A percentile compares a stretch with the other conserved stretches of the same genome.
phyloP scores from a whole-genome alignment of 805 yeast species.

The Metschnikowia colocasiae region DNA sequence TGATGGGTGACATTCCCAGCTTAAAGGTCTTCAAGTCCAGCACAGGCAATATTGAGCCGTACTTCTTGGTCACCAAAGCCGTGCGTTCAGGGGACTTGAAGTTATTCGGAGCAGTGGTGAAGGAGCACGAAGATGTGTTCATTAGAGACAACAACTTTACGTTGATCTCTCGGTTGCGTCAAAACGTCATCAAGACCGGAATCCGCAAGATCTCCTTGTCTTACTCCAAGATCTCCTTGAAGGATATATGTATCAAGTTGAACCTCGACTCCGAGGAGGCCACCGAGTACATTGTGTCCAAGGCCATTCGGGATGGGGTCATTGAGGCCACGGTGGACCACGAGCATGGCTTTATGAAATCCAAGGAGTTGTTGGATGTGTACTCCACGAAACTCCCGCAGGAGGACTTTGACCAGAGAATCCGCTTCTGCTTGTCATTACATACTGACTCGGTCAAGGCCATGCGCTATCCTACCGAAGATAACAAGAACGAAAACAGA shows the following conservation, averaged over 20 bases:
- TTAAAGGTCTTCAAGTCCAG: conserved; percentile 69
- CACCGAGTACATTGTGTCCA: conserved; percentile 94
- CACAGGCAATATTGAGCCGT: conserved; percentile 58
- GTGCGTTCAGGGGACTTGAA: conserved; percentile 89
- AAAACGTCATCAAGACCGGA: conserved; percentile 97
- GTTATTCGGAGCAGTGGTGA: conserved; percentile 68
- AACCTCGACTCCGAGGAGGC: conserved; percentile 91
- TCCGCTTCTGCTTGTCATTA: conserved; percentile 81
- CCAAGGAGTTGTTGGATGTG: conserved; percentile 79
- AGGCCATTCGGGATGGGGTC: conserved; percentile 95
- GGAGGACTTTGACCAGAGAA: conserved; percentile 85
- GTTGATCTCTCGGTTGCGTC: conserved; percentile 83
- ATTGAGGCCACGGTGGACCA: conserved; percentile 93
- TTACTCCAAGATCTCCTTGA: conserved; percentile 84
- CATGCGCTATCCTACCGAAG: conserved; percentile 78
- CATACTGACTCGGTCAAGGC: conserved; percentile 92
- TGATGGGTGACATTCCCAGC: conserved; percentile 97
- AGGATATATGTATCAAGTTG: conserved; percentile 89
- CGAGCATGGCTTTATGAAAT: conserved; percentile 86
- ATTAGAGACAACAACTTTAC: conserved; percentile 78
- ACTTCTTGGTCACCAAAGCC: conserved; percentile 82
- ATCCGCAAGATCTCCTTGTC: conserved; percentile 88
- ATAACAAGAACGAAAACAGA: conserved; percentile 27
- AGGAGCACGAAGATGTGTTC: conserved; percentile 57
- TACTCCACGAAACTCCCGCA: conserved; percentile 89